phyloP scores from a whole-genome alignment of 2,329 filamentous ascomycete genomes.

The Metarhizium album region DNA sequence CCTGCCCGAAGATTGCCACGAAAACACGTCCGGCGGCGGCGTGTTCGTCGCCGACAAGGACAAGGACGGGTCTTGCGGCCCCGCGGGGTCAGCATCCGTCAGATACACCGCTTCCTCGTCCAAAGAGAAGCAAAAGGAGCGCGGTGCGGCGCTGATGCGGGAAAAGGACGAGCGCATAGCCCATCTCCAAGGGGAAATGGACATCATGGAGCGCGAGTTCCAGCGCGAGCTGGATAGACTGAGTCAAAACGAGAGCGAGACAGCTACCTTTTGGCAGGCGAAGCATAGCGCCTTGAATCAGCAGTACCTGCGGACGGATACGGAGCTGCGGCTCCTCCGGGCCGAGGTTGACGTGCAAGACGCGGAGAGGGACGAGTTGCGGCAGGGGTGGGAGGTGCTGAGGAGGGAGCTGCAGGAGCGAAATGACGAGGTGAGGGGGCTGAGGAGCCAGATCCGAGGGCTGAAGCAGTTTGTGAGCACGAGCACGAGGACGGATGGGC shows the following conservation, averaged over 20 bases:
- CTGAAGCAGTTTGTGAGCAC: constrained; percentile 64
- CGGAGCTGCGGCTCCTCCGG: constrained; percentile 39
- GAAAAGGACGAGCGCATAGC: constrained; percentile 43
- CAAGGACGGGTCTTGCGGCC: constrained; percentile 14
- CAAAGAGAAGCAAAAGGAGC: constrained; percentile 14
- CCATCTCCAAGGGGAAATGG: constrained; percentile 40
- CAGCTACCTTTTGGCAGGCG: constrained; percentile 45
- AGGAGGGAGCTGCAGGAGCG: constrained; percentile 33
- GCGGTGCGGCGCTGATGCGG: constrained; percentile 17
- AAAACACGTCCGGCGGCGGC: constrained; percentile 12
- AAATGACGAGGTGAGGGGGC: constrained; percentile 45
- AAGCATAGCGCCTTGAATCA: constrained; percentile 43
- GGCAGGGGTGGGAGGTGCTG: constrained; percentile 37
- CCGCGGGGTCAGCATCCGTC: constrained; percentile 6
- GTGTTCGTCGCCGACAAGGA: constrained; percentile 22
- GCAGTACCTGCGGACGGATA: constrained; percentile 40
- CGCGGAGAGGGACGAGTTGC: constrained; percentile 37
- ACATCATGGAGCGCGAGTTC: constrained; percentile 42
- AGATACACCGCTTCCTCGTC: constrained; percentile 6
- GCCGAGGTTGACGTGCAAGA: constrained; percentile 37
- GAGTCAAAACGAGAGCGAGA: constrained; percentile 43
- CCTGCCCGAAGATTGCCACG: constrained; percentile 15
- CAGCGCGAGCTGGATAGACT: constrained; percentile 41
- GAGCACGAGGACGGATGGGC: constrained; percentile 49
- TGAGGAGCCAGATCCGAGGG: constrained; percentile 51